These are phyloP conservation scores for Xylariaceae sp. DNA, from an alignment of 2,329 filamentous ascomycete species.

Conservation along the genomic window DNA sequence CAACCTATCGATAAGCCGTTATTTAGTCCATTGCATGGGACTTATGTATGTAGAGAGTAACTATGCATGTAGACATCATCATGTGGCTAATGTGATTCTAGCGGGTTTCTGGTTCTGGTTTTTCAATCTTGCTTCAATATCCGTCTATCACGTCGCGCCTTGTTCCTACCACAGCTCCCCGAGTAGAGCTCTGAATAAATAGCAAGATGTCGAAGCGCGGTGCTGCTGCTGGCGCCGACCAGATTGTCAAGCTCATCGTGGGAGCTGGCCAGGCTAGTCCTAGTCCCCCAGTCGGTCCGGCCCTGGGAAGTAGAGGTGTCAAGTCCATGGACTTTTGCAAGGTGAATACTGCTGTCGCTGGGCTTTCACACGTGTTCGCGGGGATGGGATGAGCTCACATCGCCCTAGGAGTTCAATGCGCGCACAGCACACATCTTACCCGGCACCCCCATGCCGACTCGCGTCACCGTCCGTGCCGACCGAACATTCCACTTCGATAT, in stretches of 20 bases:
- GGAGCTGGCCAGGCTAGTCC: slow-evolving; percentile 92
- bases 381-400: slow-evolving; percentile 17
- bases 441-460: slow-evolving; percentile 84
- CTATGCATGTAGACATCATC: not conserved
- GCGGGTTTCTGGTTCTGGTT: not conserved
- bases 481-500: slow-evolving; percentile 90
- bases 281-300: slow-evolving; percentile 92
- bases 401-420: slow-evolving; percentile 85
- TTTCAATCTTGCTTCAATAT: slow-evolving; percentile 1
- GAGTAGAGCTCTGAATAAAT: slow-evolving; percentile 2
- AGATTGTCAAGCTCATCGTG: slow-evolving; percentile 95
- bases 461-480: slow-evolving; percentile 87
- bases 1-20: no score
- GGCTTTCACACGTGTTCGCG: not conserved
- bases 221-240: slow-evolving; percentile 46
- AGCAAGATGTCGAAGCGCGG: slow-evolving; percentile 49
- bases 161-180: not conserved
- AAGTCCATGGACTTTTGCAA: slow-evolving; percentile 99
- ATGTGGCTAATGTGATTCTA: slow-evolving; percentile 14
- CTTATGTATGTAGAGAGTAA: not conserved
- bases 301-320: slow-evolving; percentile 92
- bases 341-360: slow-evolving; percentile 43
- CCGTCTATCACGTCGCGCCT: not conserved
- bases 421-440: slow-evolving; percentile 76
- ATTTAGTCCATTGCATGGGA: no score